Percentiles rank a stretch among this genome's conserved stretches.
phyloP scores from a whole-genome alignment of 176 grass and related monocot species.

The Musa schizocarpa region DNA sequence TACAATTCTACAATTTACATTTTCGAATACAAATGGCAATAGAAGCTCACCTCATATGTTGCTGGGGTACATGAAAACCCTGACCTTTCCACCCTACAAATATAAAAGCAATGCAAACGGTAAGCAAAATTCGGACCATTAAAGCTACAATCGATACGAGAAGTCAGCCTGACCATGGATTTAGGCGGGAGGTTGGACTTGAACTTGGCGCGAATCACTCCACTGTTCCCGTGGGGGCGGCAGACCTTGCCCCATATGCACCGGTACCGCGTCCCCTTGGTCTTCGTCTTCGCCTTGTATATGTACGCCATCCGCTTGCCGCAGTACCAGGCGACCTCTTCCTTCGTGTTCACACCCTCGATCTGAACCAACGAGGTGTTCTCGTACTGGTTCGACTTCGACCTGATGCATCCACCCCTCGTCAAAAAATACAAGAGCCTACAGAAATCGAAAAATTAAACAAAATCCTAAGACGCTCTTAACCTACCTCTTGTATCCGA shows the following conservation, averaged over 20 bases:
- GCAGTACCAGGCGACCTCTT: constrained; percentile 13
- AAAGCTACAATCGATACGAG: too few species aligned
- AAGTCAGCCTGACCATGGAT: neutral
- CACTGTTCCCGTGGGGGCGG: constrained; percentile 8
- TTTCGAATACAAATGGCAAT: neutral
- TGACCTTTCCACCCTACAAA: neutral
- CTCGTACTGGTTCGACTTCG: constrained; percentile 17
- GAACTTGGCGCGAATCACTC: constrained; percentile 11
- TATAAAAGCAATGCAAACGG: neutral
- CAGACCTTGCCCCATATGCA: constrained; percentile 15
- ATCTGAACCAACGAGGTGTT: constrained; percentile 10
- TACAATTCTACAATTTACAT: neutral
- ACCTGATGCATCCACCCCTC: neutral
- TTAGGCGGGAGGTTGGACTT: constrained; percentile 7
- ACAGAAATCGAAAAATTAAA: neutral
- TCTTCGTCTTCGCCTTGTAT: constrained; percentile 8
- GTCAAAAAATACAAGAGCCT: neutral
- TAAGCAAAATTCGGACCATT: neutral
- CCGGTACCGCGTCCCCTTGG: neutral
- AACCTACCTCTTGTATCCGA: constrained; percentile 2
- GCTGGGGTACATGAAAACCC: constrained; percentile 16
- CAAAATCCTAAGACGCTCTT: too few species aligned
- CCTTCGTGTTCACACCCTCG: constrained; percentile 11
- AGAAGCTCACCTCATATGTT: constrained; percentile 3
- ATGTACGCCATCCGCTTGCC: constrained; percentile 12